Evolutionary conservation across 257 asterid species (phyloP), one percentile per base, ranked within the genome.

Genomic region (Przewalskia tangutica): DNA sequence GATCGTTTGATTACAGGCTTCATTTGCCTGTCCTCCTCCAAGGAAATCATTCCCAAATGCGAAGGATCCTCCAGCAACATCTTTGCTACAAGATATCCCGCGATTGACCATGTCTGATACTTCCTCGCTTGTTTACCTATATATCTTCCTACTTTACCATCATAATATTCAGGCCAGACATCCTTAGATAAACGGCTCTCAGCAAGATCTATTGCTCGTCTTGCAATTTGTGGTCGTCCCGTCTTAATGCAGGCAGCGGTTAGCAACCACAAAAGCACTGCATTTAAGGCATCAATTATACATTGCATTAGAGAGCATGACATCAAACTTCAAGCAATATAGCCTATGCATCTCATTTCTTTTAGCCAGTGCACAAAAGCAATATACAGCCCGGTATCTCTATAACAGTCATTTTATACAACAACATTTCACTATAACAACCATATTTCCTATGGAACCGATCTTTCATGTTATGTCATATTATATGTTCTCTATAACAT

Each of bases 1-100:
- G 94, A 91, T 85, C 97, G 88, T 85, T 87, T 88, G 20, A 90
- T 70, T 56, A 86, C 62, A 27, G 92, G 97, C 86, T 91, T 91
- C 91, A 91, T 88, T 88, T 88, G 96, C 84, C 73, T 90, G 90
- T 93, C 97, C 81, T 93, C 95, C 84, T 93, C 97, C 32, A 93
- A 90, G 16, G 97, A 90, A 42, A 93, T 91, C 97, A 93, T 91
- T 81, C 95, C 97, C 89, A 92, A 84, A 84, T 89, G 91, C 8
- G 97, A 92, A 83, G 97, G 95, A 85, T 93, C 96, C 85, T 93
- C 97, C 78, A 93, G 81, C 95, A 91, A 84, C 97, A 92, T 91
- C 62, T 91, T 92, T 18, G 95, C 94, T 51, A 91, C 97, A 14
- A 92, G 91, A 80, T 92, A 92, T 62, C 95, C 95, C 3, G 97